Evolutionary conservation across 164 flowering plant genomes (phyloP).

Genomic region (Houttuynia cordata): DNA sequence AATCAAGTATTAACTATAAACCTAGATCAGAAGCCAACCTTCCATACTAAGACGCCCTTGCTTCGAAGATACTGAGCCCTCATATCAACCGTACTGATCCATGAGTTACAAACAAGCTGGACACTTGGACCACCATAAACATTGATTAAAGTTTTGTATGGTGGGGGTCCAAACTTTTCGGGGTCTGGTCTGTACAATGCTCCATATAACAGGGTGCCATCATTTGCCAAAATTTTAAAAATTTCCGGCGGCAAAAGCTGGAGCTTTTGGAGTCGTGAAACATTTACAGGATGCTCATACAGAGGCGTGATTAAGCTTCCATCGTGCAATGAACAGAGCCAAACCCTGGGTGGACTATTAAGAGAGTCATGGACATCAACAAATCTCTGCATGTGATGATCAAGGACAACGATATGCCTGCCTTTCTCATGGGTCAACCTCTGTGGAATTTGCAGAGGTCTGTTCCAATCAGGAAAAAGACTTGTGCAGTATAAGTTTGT

Average conservation of each 20-base stretch:
- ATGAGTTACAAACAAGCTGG: slow-evolving; percentile 72
- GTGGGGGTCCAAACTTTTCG: slow-evolving; percentile 74
- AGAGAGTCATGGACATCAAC: slow-evolving; percentile 73
- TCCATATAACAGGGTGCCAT: slow-evolving; percentile 67
- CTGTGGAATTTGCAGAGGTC: slow-evolving; percentile 30
- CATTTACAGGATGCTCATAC: slow-evolving; percentile 46
- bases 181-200: slow-evolving; percentile 71
- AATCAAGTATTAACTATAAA: background rate
- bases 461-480: slow-evolving; percentile 33
- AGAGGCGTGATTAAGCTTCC: slow-evolving; percentile 51
- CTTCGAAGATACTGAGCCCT: slow-evolving; percentile 81
- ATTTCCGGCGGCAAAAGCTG: slow-evolving; percentile 75
- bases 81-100: slow-evolving; percentile 88
- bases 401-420: slow-evolving; percentile 73
- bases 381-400: slow-evolving; percentile 72
- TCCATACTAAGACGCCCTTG: slow-evolving; percentile 84
- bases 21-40: slow-evolving; percentile 35
- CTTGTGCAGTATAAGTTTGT: slow-evolving; percentile 52
- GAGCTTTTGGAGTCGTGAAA: slow-evolving; percentile 46
- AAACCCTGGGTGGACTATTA: slow-evolving; percentile 55
- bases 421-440: slow-evolving; percentile 69
- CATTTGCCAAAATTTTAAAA: slow-evolving; percentile 45
- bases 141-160: slow-evolving; percentile 67
- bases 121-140: slow-evolving; percentile 90
- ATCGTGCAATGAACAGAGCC: slow-evolving; percentile 52